Conservation (phyloP, 768 basidiomycete genomes). For the Phylloporus sp. region DNA sequence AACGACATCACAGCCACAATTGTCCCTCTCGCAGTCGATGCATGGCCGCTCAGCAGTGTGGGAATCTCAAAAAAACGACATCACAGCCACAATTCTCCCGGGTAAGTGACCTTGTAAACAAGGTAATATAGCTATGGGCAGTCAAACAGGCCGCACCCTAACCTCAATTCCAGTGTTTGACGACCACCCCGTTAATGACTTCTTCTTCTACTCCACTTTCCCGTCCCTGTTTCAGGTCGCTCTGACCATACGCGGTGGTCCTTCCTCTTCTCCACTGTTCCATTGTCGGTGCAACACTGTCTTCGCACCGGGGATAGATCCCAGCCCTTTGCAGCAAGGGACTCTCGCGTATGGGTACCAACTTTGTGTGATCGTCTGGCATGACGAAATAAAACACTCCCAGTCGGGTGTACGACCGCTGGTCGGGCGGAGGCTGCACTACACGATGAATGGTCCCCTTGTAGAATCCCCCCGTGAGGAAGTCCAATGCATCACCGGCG, state of each 20-base stretch:
- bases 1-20: too few species aligned
- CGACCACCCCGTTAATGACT: conserved; percentile 48
- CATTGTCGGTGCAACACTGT: conserved; percentile 46
- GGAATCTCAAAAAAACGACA: too few species aligned
- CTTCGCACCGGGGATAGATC: conserved; percentile 35
- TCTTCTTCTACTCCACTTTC: conserved; percentile 52
- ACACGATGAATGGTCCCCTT: conserved; percentile 60
- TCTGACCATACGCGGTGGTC: conserved; percentile 50
- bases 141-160: not conserved
- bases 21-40: too few species aligned
- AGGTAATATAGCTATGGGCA: too few species aligned
- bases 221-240: conserved; percentile 37
- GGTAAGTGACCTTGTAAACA: too few species aligned
- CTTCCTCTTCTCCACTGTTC: conserved; percentile 50
- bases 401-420: conserved; percentile 45
- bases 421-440: conserved; percentile 54
- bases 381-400: conserved; percentile 58
- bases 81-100: too few species aligned
- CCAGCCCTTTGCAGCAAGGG: conserved; percentile 47
- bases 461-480: conserved; percentile 60
- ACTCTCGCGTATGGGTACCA: conserved; percentile 45
- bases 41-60: too few species aligned
- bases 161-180: conserved; percentile 18
- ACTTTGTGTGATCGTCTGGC: conserved; percentile 46
- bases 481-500: conserved; percentile 55